Base-by-base conservation (phyloP, 2,329 filamentous ascomycete genomes). In the Fusarium cicatricum region DNA sequence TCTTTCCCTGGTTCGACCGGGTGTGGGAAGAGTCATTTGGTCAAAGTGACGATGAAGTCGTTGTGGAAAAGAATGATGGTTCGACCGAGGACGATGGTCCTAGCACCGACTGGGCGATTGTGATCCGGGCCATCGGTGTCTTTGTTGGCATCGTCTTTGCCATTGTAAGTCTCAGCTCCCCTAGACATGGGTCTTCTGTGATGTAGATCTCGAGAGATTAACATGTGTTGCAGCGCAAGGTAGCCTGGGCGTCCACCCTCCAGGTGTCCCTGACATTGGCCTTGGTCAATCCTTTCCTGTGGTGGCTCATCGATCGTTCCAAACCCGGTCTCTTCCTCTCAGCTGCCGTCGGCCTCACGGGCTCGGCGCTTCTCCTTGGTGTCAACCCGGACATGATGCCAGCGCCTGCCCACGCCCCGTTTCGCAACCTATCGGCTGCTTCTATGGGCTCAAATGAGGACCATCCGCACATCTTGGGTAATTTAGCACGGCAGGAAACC, bases 251-350 rank as follows among this genome's bases (percentile, higher is more conserved):
- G 67, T 97, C 93, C 9, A 95, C 92, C 2, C 85, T 97, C n/a
- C 95, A 99, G 75, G 87, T 96, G 16, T 96, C 93, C 1, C 76
- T 96, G 21, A 95, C 93, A 1, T 86, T 99, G 42, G 91, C 92
- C 17, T 85, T 98, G 55, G 91, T 90, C 16, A 98, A 98, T 72
- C 94, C 95, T 1, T 90, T 95, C 10, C 80, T 99, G 15, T 99
- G 95, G 95, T 99, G 96, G 76, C 82, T 98, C 19, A 90, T 99
- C 70, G 95, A 99, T 76, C 90, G 94, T 44, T 95, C 92, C 40
- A 88, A 87, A 64, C 85, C 92, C 0, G 95, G 95, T 5, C 90
- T 98, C 65, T 78, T 95, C 29, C 83, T 97, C 50, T 92, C 91
- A 1, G 82, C 88, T 12, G 78, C 85, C 2, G 88, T 97, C 11